These are phyloP conservation scores for Fulvia fulva DNA, from an alignment of 2,329 filamentous ascomycete species.

Conservation along the genomic window DNA sequence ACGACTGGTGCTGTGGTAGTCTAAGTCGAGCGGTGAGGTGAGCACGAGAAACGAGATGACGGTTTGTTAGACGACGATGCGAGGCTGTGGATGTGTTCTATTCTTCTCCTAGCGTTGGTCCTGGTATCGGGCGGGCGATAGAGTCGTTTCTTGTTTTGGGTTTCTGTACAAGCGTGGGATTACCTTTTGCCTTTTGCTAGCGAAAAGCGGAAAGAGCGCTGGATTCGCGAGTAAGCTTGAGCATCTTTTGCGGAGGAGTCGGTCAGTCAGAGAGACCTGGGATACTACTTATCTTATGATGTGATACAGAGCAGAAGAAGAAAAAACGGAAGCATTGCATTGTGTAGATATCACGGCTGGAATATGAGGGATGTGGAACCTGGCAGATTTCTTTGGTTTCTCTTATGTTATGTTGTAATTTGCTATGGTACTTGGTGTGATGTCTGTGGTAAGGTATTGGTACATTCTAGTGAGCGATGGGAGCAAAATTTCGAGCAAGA, in stretches of 20 bases:
- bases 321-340: neutral
- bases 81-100: neutral
- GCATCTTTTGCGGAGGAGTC: neutral
- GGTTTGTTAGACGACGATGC: neutral
- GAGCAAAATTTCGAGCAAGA: no score
- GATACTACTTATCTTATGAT: neutral
- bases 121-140: neutral
- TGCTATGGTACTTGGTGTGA: neutral
- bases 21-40: neutral
- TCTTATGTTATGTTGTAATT: neutral
- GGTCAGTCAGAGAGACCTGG: no score
- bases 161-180: neutral
- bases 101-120: neutral
- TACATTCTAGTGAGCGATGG: no score
- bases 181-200: neutral
- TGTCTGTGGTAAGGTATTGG: neutral
- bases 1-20: slow-evolving; percentile 7
- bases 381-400: neutral
- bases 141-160: neutral
- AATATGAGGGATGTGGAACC: neutral
- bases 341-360: slow-evolving; percentile 10
- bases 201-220: slow-evolving; percentile 7
- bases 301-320: slow-evolving; percentile 13
- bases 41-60: no score
- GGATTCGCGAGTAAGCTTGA: slow-evolving; percentile 7